Percentiles rank a stretch among this genome's conserved stretches.
Evolutionary conservation across 805 yeast species (phyloP).

Genomic region (Saturnispora besseyi): DNA sequence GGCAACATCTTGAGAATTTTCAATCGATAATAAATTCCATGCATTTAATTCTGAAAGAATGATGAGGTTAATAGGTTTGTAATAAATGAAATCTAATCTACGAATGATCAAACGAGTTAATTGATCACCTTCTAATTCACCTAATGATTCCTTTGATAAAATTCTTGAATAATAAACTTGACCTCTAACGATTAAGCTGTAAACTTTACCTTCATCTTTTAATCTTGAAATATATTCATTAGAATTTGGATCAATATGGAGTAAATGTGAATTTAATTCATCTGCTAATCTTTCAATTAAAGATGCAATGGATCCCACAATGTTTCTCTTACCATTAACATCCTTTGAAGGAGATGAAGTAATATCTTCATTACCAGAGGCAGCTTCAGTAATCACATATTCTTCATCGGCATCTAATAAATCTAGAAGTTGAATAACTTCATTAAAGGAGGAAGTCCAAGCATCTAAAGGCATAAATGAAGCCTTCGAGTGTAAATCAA

Average conservation of each 20-base stretch:
- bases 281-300: constrained; percentile 91
- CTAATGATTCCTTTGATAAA: constrained; percentile 34
- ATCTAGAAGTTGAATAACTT: constrained; percentile 52
- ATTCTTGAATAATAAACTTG: constrained; percentile 77
- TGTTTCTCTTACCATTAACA: constrained; percentile 57
- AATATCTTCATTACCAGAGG: constrained; percentile 60
- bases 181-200: constrained; percentile 68
- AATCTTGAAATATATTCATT: constrained; percentile 86
- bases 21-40: constrained; percentile 41
- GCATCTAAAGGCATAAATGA: constrained; percentile 67
- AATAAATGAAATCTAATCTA: constrained; percentile 88
- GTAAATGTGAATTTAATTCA: constrained; percentile 81
- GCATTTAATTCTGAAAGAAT: constrained; percentile 59
- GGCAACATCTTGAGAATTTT: constrained; percentile 30
- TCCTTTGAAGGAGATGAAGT: constrained; percentile 61
- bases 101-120: constrained; percentile 69
- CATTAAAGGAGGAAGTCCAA: constrained; percentile 66
- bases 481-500: constrained; percentile 64
- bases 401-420: constrained; percentile 55
- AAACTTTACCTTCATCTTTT: constrained; percentile 74
- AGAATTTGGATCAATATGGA: constrained; percentile 89
- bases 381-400: constrained; percentile 71
- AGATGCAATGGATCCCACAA: constrained; percentile 79
- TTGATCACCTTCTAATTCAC: constrained; percentile 43
- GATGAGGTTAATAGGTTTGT: constrained; percentile 75